Conservation (phyloP, 1,139 yeast species). For the Lodderomyces margitis region DNA sequence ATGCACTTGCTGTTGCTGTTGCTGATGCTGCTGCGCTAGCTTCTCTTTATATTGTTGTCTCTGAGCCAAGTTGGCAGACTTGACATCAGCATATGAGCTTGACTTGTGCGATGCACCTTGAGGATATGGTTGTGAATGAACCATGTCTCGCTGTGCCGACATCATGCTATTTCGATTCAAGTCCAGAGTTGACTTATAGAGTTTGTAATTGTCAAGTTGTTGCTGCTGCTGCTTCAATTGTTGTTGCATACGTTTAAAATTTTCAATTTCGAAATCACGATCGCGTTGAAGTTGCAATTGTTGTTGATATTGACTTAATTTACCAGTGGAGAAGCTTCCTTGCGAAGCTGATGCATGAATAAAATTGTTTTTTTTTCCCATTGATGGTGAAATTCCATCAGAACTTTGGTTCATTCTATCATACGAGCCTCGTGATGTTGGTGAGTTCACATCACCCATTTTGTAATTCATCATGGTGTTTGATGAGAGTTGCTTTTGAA, state of each 20-base stretch:
- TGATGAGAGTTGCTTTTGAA: constrained; percentile 10
- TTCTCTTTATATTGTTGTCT: constrained; percentile 4
- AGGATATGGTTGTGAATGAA: constrained; percentile 8
- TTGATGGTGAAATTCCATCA: constrained; percentile 15
- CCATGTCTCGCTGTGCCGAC: constrained; percentile 10
- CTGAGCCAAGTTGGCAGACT: neutral
- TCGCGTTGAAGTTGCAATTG: constrained; percentile 20
- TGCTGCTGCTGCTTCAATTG: constrained; percentile 15
- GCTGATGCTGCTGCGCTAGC: constrained; percentile 3
- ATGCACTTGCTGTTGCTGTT: neutral
- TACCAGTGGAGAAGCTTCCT: too few species aligned
- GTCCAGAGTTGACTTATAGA: constrained; percentile 18
- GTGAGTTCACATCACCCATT: constrained; percentile 15
- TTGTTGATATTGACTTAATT: constrained; percentile 19
- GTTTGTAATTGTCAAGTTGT: constrained; percentile 23
- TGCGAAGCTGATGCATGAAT: too few species aligned
- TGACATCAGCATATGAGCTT: constrained; percentile 10
- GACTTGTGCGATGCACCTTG: constrained; percentile 5
- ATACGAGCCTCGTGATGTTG: constrained; percentile 21
- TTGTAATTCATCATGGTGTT: constrained; percentile 6
- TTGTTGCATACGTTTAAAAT: constrained; percentile 31
- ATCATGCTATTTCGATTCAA: constrained; percentile 20
- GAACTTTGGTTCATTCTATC: constrained; percentile 27
- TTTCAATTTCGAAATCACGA: constrained; percentile 33
- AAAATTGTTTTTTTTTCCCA: neutral